Evolutionary conservation across 225 moss, liverwort and hornwort genomes (phyloP).

Genomic region (Bryoerythrophyllum caledonicum): DNA sequence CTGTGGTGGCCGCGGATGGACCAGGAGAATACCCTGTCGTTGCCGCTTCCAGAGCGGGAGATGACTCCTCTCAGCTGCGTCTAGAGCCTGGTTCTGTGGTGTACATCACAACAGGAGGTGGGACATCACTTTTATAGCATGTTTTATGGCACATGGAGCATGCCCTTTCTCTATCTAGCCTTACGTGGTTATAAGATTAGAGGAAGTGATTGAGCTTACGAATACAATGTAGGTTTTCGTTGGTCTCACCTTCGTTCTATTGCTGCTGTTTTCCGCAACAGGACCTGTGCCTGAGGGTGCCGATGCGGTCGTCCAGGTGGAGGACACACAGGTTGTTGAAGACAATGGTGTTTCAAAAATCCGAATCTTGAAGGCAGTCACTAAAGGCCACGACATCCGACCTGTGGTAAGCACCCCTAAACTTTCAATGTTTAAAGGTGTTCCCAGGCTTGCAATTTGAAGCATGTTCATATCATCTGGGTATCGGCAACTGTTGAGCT

Average conservation of each 20-base stretch:
- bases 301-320: conserved; percentile 93
- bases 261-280: conserved; percentile 28
- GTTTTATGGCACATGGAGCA: conserved; percentile 10
- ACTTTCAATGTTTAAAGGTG: no score
- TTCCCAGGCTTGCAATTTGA: conserved; percentile 1
- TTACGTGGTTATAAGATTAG: no score
- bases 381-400: conserved; percentile 83
- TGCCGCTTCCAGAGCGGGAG: conserved; percentile 82
- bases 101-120: conserved; percentile 97
- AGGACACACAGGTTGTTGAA: conserved; percentile 63
- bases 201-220: no score
- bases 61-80: conserved; percentile 50
- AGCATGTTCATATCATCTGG: not conserved
- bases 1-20: conserved; percentile 89
- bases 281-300: conserved; percentile 83
- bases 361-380: conserved; percentile 56
- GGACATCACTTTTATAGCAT: not conserved
- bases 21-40: conserved; percentile 80
- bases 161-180: not conserved
- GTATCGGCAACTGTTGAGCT: no score
- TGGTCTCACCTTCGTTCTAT: not conserved
- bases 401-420: conserved; percentile 69
- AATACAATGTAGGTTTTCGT: not conserved
- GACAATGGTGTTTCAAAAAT: conserved; percentile 47
- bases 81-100: conserved; percentile 68